Evolutionary conservation across 306 rosid genomes (phyloP).

Genomic region (Malus asiatica): DNA sequence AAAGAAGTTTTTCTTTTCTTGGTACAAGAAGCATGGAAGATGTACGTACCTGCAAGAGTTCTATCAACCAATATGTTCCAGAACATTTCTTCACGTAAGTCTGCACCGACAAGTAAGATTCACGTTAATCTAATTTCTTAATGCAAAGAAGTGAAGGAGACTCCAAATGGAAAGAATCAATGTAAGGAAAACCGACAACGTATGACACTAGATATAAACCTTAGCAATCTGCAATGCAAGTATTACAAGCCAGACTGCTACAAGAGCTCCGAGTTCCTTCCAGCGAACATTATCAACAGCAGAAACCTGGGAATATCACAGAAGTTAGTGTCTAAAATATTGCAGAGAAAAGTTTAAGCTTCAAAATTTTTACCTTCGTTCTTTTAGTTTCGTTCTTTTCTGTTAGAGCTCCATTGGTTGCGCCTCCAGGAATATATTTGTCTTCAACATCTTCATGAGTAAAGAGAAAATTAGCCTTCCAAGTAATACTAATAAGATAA

Average conservation of each 20-base stretch:
- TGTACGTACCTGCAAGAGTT: constrained; percentile 42
- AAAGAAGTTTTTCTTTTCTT: not conserved
- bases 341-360: not conserved
- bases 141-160: not conserved
- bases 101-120: constrained; percentile 27
- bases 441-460: constrained; percentile 32
- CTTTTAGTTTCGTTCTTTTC: constrained; percentile 15
- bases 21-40: not conserved
- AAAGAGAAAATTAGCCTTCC: not conserved
- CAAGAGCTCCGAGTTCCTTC: constrained; percentile 62
- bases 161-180: too few relatives aligned
- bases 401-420: constrained; percentile 13
- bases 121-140: not conserved
- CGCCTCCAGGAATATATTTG: constrained; percentile 37
- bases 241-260: constrained; percentile 58
- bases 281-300: constrained; percentile 42
- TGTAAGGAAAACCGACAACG: not conserved
- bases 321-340: constrained; percentile 1
- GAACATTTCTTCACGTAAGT: constrained; percentile 43
- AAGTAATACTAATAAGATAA: not conserved
- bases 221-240: constrained; percentile 55
- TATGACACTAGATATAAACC: constrained; percentile 25
- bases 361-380: constrained; percentile 10
- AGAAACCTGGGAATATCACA: constrained; percentile 32
- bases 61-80: constrained; percentile 39